phyloP scores from a whole-genome alignment of 2,329 filamentous ascomycete genomes.

The Colletotrichum karsti region DNA sequence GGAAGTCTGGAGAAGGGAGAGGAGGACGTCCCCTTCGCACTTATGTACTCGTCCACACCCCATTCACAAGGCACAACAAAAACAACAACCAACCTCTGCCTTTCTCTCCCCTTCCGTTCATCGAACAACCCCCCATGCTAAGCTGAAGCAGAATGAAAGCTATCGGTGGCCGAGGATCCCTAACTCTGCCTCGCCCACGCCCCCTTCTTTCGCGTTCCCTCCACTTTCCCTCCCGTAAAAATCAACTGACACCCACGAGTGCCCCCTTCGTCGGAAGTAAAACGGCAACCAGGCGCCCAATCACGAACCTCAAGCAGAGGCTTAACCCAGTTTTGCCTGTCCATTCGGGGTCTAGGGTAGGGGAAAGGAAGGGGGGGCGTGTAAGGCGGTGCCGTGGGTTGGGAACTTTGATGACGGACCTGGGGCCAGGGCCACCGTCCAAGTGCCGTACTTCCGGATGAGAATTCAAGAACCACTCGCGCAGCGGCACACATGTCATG shows the following conservation, averaged over 20 bases:
- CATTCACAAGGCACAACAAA: background rate
- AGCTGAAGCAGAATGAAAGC: constrained; percentile 3
- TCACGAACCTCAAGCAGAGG: background rate
- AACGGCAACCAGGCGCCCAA: constrained; percentile 11
- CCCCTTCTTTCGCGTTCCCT: constrained; percentile 1
- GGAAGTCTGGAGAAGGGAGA: accelerated
- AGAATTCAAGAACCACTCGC: background rate
- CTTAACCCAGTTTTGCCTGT: constrained; percentile 8
- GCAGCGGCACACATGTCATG: no score
- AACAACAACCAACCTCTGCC: background rate
- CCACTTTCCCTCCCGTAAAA: background rate
- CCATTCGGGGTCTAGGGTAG: background rate
- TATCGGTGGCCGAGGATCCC: constrained; percentile 18
- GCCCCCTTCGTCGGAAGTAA: constrained; percentile 19
- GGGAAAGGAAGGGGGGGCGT: background rate
- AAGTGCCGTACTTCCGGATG: constrained; percentile 25
- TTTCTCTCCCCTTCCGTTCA: background rate
- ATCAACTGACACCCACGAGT: background rate
- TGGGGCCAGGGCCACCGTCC: constrained; percentile 4
- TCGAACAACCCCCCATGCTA: background rate
- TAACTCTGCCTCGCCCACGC: constrained; percentile 1
- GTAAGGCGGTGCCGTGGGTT: background rate
- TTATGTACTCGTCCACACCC: constrained; percentile 20
- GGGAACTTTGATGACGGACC: constrained; percentile 17
- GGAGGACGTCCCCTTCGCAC: background rate